phyloP scores from a whole-genome alignment of 208 protist genomes.

The Leishmania amazonensis region DNA sequence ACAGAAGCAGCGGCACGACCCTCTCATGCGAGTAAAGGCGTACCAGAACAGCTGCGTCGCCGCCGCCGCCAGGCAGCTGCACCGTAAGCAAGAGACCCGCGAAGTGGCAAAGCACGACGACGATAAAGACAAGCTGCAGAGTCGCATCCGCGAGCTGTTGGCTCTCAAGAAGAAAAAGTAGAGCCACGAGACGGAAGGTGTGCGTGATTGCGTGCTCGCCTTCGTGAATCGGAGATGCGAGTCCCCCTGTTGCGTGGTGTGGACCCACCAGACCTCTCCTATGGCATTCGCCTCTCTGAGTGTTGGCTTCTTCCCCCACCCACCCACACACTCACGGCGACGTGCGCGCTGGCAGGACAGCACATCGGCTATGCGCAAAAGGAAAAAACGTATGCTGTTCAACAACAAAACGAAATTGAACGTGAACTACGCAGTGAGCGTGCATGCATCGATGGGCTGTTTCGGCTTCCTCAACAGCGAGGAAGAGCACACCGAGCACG shows the following conservation, averaged over 20 bases:
- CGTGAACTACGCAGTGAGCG: too few relatives aligned
- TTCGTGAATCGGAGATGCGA: neutral
- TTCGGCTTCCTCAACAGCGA: too few relatives aligned
- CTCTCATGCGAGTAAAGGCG: conserved; percentile 51
- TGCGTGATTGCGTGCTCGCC: neutral
- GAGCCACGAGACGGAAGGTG: neutral
- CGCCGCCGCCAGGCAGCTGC: conserved; percentile 47
- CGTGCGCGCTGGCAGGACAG: neutral
- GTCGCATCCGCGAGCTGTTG: conserved; percentile 42
- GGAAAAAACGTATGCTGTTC: neutral
- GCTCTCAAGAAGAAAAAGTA: conserved; percentile 31
- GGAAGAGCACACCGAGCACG: neutral
- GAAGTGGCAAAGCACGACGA: conserved; percentile 1
- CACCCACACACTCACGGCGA: neutral
- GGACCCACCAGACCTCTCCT: neutral
- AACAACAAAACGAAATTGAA: neutral
- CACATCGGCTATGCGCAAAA: neutral
- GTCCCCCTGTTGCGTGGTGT: neutral
- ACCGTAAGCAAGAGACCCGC: conserved; percentile 23
- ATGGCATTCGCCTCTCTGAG: neutral
- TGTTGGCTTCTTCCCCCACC: neutral
- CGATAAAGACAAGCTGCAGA: conserved; percentile 35
- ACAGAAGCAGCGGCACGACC: conserved; percentile 75
- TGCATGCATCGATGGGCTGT: neutral
- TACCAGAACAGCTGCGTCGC: conserved; percentile 74